Base-by-base conservation (phyloP, 1,284 basidiomycete genomes). In the Heterobasidion occidentale region DNA sequence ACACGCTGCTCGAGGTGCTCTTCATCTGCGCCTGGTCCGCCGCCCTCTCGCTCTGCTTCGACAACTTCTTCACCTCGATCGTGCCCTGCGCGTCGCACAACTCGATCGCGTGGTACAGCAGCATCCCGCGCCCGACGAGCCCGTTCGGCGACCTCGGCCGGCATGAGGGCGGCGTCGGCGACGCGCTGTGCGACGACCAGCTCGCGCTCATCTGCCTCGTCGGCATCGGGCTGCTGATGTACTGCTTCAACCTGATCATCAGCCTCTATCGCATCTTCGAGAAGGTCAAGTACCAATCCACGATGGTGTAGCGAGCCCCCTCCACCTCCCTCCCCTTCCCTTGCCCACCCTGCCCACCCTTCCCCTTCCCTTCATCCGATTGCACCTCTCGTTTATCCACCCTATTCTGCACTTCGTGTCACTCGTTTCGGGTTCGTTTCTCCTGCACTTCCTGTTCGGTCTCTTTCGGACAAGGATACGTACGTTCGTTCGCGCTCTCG, bases 11-110 rank as follows among this genome's bases (percentile, higher is more conserved):
- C 50, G 92, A 94, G 74, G 86, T 94, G 46, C 75, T 93, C 53
- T 94, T 94, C 67, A 92, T 96, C 60, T 94, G 90, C 70, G 81
- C 90, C 19, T 96, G 93, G 92, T 92, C 90, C 58, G 89, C 92
- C n/a, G 86, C 90, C 36, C 78, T 96, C 48, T 88, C 90, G 12
- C 83, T 95, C 53, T 84, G 83, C 57, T 92, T 95, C 69, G 92
- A 96, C 76, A 93, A 95, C 67, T 93, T 88, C 71, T 92, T 94
- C 71, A 94, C 92, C 3, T 92, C 92, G 35, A 74, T 84, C 34
- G 81, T 95, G 56, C 84, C 88, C 38, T 96, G 93, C 64, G 78
- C 85, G 0, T 74, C 83, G 1, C 60, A 70, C 5, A 77, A 78
- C 33, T 71, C 71, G 38, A 85, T 76, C 17, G 75, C 81, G 7